Evolutionary conservation across 2,329 filamentous ascomycete species (phyloP), one percentile per base, ranked within the genome.

Genomic region (Alternaria infectoria): DNA sequence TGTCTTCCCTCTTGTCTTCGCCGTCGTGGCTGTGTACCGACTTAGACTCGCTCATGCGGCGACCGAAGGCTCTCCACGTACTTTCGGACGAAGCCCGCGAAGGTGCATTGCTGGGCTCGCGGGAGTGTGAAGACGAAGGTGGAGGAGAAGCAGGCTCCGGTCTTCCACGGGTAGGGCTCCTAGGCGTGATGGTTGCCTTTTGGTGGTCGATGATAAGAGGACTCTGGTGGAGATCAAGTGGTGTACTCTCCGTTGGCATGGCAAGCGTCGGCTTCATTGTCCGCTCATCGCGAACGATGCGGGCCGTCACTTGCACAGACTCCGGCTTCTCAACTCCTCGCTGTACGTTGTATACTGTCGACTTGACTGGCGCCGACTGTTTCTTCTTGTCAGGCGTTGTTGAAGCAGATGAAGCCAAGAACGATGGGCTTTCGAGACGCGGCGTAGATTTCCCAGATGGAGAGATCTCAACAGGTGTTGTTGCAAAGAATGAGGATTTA

Each of bases 291-390:
- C 93, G 89, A 40, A 97, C 83, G 66, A 97, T 97, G 55, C 90
- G 89, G 52, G 94, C 92, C 17, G 91, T 96, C 11, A 97, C 93
- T 49, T 93, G 94, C n/a, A 97, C 88, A 1, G 93, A 94, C 73
- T 94, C 92, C 6, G 90, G 86, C 62, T 81, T 82, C 49, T 78
- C 77, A 15, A 69, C 59, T 32, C 77, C 78, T 58, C 77, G 77
- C 61, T 81, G 79, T 19, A 82, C 74, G 49, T 75, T 82, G 73
- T 83, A 83, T 17, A 79, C 74, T 6, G 81, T 75, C 40, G 73
- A 64, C 40, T 76, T 67, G 43, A 65, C 70, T 17, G 50, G 74
- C 10, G 59, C 52, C 15, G 70, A 65, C 62, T 73, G 70, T 52
- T 65, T 56, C 51, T 73, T 75, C 47, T 66, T 69, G 44, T 77